phyloP scores from a whole-genome alignment of 306 rosid species.

The Erythrophleum fordii region DNA sequence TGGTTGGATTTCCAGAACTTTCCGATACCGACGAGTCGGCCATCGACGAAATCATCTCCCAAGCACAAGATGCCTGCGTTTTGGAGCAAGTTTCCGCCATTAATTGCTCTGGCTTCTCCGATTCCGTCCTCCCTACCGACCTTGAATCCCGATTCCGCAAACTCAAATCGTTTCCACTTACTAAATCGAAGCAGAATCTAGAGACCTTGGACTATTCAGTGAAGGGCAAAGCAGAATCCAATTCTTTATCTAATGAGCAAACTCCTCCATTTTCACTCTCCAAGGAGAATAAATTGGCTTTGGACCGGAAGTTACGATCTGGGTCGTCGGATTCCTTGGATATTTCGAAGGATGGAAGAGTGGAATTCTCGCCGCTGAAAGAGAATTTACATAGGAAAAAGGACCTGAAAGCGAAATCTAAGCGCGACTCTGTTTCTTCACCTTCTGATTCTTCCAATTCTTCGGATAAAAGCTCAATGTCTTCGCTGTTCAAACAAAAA shows the following conservation, averaged over 20 bases:
- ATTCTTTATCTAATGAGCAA: slow-evolving; percentile 9
- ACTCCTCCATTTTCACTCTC: slow-evolving; percentile 39
- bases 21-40: slow-evolving; percentile 74
- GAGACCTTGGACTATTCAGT: background rate
- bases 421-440: slow-evolving; percentile 45
- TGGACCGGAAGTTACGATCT: slow-evolving; percentile 21
- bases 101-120: slow-evolving; percentile 69
- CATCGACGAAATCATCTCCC: slow-evolving; percentile 68
- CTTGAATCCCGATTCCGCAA: slow-evolving; percentile 83
- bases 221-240: slow-evolving; percentile 13
- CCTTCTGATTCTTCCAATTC: slow-evolving; percentile 47
- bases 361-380: slow-evolving; percentile 6
- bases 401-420: slow-evolving; percentile 33
- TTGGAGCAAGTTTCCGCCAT: slow-evolving; percentile 79
- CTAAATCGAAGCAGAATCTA: slow-evolving; percentile 33
- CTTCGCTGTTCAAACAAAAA: slow-evolving; percentile 43
- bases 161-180: slow-evolving; percentile 75
- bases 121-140: slow-evolving; percentile 64
- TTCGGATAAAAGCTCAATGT: slow-evolving; percentile 50
- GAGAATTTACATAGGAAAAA: slow-evolving; percentile 11
- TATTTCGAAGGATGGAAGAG: background rate
- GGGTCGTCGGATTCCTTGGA: slow-evolving; percentile 36
- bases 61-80: slow-evolving; percentile 67
- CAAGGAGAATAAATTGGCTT: slow-evolving; percentile 32
- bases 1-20: slow-evolving; percentile 58